A percentile compares a stretch with the other conserved stretches of the same genome.
Conservation (phyloP, 164 flowering plant species). For the Kalanchoe fedtschenkoi region DNA sequence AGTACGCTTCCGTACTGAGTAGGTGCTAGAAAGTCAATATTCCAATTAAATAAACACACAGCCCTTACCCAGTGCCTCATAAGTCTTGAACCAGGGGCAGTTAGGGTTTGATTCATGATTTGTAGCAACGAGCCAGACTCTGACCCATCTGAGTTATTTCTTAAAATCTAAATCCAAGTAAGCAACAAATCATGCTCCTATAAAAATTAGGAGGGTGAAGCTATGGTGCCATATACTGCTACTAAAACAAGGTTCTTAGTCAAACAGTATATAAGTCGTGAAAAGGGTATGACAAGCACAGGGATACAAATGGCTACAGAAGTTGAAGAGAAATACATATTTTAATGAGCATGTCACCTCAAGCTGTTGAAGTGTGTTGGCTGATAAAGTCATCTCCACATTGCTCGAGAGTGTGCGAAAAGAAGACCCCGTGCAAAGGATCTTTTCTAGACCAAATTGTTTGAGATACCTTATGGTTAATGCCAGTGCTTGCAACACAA, state of each 20-base stretch:
- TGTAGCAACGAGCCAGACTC: conserved; percentile 77
- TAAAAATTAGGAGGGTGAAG: background rate
- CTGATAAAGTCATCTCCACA: conserved; percentile 72
- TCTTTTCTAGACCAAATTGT: conserved; percentile 80
- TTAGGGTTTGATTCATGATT: conserved; percentile 64
- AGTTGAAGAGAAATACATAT: background rate
- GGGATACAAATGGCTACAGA: background rate
- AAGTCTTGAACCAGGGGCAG: conserved; percentile 81
- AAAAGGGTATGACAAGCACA: background rate
- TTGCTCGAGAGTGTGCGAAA: conserved; percentile 62
- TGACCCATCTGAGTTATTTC: conserved; percentile 65
- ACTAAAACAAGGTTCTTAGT: background rate
- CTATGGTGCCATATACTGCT: background rate
- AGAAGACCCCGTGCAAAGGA: conserved; percentile 54
- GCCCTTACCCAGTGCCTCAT: conserved; percentile 86
- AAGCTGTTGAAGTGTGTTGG: conserved; percentile 81
- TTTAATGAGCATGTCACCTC: conserved; percentile 37
- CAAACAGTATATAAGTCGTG: background rate
- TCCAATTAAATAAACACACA: background rate
- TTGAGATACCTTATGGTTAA: conserved; percentile 62
- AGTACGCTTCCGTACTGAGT: conserved; percentile 10
- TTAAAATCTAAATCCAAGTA: conserved; percentile 39
- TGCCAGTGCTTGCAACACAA: conserved; percentile 82
- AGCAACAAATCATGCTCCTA: background rate
- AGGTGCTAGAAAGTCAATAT: background rate